Evolutionary conservation across 2,329 filamentous ascomycete species (phyloP).

Genomic region (Calonectria leucothoes): DNA sequence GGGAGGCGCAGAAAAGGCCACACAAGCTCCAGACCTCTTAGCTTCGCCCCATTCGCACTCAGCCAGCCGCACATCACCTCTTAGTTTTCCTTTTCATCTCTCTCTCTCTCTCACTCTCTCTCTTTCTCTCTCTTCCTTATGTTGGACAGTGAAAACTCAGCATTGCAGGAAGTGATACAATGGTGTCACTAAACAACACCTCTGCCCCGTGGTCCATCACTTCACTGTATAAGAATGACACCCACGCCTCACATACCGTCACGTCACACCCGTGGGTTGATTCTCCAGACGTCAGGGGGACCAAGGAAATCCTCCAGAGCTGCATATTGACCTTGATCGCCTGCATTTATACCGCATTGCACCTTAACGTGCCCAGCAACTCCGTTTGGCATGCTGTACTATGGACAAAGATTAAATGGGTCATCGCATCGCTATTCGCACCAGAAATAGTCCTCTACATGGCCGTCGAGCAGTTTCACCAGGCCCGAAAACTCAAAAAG

Average conservation of each 20-base stretch:
- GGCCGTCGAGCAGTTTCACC: not conserved
- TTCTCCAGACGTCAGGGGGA: conserved; percentile 44
- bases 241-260: not conserved
- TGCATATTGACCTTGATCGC: conserved; percentile 49
- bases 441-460: conserved; percentile 47
- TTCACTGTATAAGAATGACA: not conserved
- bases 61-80: not conserved
- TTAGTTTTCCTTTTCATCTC: not conserved
- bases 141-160: not conserved
- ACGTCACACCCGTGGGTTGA: not conserved
- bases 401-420: conserved; percentile 43
- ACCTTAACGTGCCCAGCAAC: conserved; percentile 48
- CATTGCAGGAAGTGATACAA: not conserved
- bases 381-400: conserved; percentile 9
- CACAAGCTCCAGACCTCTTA: not conserved
- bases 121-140: not conserved
- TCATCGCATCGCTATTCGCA: conserved; percentile 42
- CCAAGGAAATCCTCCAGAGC: conserved; percentile 45
- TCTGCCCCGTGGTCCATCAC: not conserved
- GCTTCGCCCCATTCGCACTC: not conserved
- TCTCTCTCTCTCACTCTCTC: not conserved
- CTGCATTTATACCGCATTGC: conserved; percentile 51
- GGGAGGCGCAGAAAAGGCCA: not conserved
- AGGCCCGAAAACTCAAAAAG: not conserved
- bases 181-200: not conserved